Evolutionary conservation across 106 monocot genomes (phyloP).

Genomic region (Phalaenopsis aphrodite): DNA sequence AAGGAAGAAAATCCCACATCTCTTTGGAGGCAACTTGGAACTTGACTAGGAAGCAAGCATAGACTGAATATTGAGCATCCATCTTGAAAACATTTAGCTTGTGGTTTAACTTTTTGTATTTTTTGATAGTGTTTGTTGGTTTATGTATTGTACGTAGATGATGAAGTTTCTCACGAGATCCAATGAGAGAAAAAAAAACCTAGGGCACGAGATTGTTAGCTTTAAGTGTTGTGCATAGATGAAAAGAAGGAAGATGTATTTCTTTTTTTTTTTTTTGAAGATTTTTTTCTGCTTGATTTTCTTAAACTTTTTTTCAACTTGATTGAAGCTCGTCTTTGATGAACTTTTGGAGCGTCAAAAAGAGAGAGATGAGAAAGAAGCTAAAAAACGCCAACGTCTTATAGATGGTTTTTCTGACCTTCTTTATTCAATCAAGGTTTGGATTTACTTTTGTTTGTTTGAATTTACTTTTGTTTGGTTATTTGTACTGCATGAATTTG

Average conservation of each 20-base stretch:
- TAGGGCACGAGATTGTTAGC: too few relatives aligned
- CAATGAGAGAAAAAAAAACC: too few relatives aligned
- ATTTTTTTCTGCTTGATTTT: not conserved
- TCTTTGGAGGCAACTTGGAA: too few relatives aligned
- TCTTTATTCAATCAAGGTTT: slow-evolving; percentile 74
- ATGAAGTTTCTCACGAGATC: too few relatives aligned
- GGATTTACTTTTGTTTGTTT: not conserved
- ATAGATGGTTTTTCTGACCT: slow-evolving; percentile 75
- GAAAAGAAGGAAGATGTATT: not conserved
- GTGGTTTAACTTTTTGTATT: too few relatives aligned
- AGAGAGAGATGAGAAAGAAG: slow-evolving; percentile 94
- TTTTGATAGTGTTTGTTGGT: too few relatives aligned
- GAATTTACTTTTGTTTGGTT: not conserved
- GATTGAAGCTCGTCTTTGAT: slow-evolving; percentile 73
- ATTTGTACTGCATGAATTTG: slow-evolving; percentile 3
- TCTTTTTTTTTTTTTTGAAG: not conserved
- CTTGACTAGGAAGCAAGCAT: too few relatives aligned
- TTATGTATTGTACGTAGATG: too few relatives aligned
- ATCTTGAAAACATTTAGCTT: too few relatives aligned
- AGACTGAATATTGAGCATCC: too few relatives aligned
- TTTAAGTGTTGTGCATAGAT: not conserved
- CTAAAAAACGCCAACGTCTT: slow-evolving; percentile 69
- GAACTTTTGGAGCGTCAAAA: slow-evolving; percentile 68
- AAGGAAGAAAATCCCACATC: too few relatives aligned
- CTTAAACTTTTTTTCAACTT: not conserved